Conservation (phyloP, 768 basidiomycete species). For the Termitomyces sp. region DNA sequence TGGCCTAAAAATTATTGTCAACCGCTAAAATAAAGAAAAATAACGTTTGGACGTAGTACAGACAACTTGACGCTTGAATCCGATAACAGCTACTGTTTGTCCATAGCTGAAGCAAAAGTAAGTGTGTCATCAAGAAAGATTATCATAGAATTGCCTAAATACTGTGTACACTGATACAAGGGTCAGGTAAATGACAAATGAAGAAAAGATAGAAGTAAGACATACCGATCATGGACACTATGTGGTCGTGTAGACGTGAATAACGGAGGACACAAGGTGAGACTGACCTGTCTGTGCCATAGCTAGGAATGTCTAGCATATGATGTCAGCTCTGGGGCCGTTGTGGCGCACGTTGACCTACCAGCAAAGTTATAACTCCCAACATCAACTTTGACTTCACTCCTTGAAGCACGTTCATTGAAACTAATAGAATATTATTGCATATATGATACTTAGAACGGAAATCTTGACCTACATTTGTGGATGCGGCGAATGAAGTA, state of each 20-base stretch:
- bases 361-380: neutral
- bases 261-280: neutral
- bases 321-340: neutral
- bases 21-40: too few species aligned
- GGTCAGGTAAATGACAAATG: neutral
- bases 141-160: neutral
- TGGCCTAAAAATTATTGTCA: neutral
- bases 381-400: neutral
- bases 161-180: neutral
- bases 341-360: neutral
- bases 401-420: neutral
- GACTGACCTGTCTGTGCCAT: neutral
- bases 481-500: constrained; percentile 1
- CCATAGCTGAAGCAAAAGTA: neutral
- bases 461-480: neutral
- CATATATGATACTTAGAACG: neutral
- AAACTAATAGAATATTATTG: neutral
- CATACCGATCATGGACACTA: neutral
- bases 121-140: neutral
- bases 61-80: neutral
- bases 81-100: neutral
- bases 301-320: neutral
- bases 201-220: too few species aligned
- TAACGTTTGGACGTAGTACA: neutral
- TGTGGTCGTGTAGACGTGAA: neutral